Percentiles rank a stretch among this genome's conserved stretches.
These are phyloP conservation scores for Cladophialophora exuberans DNA, from an alignment of 2,329 filamentous ascomycete species.

Conservation along the genomic window DNA sequence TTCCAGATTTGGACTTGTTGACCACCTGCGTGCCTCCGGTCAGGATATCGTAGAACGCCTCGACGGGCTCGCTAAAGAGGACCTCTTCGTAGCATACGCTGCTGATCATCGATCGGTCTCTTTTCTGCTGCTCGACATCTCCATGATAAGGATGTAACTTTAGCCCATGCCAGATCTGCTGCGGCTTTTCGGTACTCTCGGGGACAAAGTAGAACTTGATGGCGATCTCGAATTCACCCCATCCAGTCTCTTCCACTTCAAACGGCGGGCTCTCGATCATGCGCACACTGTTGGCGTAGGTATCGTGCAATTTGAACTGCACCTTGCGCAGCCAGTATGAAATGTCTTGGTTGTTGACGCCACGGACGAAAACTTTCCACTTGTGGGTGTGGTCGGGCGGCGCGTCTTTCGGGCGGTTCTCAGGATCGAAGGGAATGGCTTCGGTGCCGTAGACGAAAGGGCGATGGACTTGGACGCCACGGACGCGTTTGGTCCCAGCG, in stretches of 20 bases:
- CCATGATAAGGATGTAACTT: constrained; percentile 86
- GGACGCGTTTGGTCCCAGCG: constrained; percentile 58
- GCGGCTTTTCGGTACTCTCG: constrained; percentile 87
- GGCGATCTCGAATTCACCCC: constrained; percentile 97
- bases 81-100: constrained; percentile 90
- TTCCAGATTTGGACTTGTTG: constrained; percentile 51
- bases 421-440: constrained; percentile 75
- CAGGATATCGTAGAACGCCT: constrained; percentile 81
- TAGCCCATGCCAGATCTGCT: constrained; percentile 92
- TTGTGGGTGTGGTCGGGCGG: constrained; percentile 94
- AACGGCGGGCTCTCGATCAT: constrained; percentile 83
- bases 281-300: constrained; percentile 86
- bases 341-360: constrained; percentile 85
- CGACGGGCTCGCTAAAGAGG: constrained; percentile 95
- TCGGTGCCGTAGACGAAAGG: constrained; percentile 74
- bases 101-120: constrained; percentile 66
- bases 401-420: constrained; percentile 72
- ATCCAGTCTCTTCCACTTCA: constrained; percentile 87
- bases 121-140: constrained; percentile 73
- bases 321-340: constrained; percentile 96
- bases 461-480: constrained; percentile 51
- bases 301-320: constrained; percentile 97
- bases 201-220: constrained; percentile 92
- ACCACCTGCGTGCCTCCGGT: constrained; percentile 68
- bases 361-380: constrained; percentile 93